Evolutionary conservation across 1,284 basidiomycete species (phyloP).

Genomic region (Phaffia rhodozyma): DNA sequence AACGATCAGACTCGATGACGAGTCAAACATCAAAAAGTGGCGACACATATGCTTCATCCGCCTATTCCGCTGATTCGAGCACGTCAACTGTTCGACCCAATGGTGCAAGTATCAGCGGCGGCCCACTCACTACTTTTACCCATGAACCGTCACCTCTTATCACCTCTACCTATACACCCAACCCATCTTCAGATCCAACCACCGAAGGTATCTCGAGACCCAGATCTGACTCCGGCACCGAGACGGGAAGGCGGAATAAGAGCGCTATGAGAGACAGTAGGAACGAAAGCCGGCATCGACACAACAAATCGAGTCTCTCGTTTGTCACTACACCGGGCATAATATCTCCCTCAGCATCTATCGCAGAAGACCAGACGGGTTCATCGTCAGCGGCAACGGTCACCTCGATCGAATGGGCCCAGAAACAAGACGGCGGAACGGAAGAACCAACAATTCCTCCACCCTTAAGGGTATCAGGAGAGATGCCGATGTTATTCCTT

Average conservation of each 20-base stretch:
- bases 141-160: too few relatives aligned
- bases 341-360: neutral
- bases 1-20: neutral
- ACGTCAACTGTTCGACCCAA: neutral
- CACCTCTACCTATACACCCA: too few relatives aligned
- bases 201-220: too few relatives aligned
- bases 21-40: neutral
- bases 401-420: neutral
- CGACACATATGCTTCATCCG: neutral
- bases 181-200: too few relatives aligned
- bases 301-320: neutral
- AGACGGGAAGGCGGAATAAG: too few relatives aligned
- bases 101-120: neutral
- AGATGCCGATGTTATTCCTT: slow-evolving; percentile 9
- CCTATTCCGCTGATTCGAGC: neutral
- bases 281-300: neutral
- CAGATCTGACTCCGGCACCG: too few relatives aligned
- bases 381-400: neutral
- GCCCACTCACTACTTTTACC: too few relatives aligned
- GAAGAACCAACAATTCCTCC: neutral
- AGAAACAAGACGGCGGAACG: neutral
- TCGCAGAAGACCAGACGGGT: neutral
- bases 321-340: neutral
- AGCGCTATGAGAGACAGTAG: too few relatives aligned
- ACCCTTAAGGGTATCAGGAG: neutral